A percentile compares a stretch with the other conserved stretches of the same genome.
These are phyloP conservation scores for Angophora floribunda DNA, from an alignment of 345 rosid species.

Conservation along the genomic window DNA sequence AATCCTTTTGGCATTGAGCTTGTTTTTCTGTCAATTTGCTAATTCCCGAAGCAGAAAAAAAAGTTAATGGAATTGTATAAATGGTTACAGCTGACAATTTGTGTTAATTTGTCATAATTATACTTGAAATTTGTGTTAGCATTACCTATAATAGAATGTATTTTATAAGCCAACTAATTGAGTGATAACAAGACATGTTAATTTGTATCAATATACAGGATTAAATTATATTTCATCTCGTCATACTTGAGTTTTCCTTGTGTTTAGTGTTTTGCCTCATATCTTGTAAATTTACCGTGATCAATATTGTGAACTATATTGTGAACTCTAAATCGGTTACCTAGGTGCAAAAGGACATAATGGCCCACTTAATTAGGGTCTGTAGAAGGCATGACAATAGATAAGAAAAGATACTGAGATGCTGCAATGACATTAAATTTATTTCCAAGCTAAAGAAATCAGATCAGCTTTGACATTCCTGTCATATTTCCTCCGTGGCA, in stretches of 20 bases:
- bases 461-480: not conserved
- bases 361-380: not conserved
- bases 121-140: not conserved
- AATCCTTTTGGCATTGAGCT: not conserved
- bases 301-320: not conserved
- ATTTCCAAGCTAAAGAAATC: not conserved
- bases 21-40: not conserved
- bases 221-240: not conserved
- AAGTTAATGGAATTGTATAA: not conserved
- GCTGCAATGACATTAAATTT: not conserved
- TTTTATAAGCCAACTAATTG: not conserved
- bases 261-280: not conserved
- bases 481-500: conserved; percentile 6
- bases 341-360: not conserved
- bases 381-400: not conserved
- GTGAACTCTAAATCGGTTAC: not conserved
- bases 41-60: not conserved
- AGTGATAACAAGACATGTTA: not conserved
- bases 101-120: not conserved
- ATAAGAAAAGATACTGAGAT: not conserved
- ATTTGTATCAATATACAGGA: not conserved
- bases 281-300: not conserved
- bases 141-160: not conserved
- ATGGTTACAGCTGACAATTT: not conserved
- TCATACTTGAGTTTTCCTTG: not conserved